These are phyloP conservation scores for Chrysanthemum lavandulifolium DNA, from an alignment of 129 eudicot genomes.

Conservation along the genomic window DNA sequence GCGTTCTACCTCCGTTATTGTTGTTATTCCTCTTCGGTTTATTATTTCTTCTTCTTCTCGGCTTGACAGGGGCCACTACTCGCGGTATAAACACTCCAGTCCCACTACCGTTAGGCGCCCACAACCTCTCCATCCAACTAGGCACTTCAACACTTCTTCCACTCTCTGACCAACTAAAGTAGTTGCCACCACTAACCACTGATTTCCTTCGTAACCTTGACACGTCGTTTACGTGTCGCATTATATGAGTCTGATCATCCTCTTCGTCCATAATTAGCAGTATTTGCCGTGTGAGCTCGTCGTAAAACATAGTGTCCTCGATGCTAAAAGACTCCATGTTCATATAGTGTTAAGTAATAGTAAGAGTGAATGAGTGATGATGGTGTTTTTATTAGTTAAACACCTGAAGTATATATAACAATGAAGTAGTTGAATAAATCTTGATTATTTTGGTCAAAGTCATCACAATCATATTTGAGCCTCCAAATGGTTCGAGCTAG, in stretches of 20 bases:
- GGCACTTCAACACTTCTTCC: slow-evolving; percentile 38
- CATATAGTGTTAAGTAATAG: neutral
- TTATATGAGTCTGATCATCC: slow-evolving; percentile 23
- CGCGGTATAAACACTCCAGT: slow-evolving; percentile 88
- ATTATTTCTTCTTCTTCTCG: slow-evolving; percentile 29
- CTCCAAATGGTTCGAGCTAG: slow-evolving; percentile 26
- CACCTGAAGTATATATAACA: slow-evolving; percentile 18
- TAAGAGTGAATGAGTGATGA: neutral
- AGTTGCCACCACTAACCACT: slow-evolving; percentile 18
- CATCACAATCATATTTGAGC: neutral
- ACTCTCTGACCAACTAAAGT: slow-evolving; percentile 50
- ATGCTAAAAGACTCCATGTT: slow-evolving; percentile 22
- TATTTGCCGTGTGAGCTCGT: slow-evolving; percentile 54
- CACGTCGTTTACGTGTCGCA: slow-evolving; percentile 5
- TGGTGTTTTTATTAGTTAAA: neutral
- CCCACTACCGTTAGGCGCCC: slow-evolving; percentile 45
- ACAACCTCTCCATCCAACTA: slow-evolving; percentile 47
- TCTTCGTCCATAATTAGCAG: slow-evolving; percentile 54
- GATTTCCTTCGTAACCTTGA: slow-evolving; percentile 13
- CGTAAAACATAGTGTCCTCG: slow-evolving; percentile 44
- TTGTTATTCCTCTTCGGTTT: slow-evolving; percentile 19
- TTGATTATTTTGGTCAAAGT: slow-evolving; percentile 25
- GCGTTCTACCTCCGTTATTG: slow-evolving; percentile 2
- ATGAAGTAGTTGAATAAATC: slow-evolving; percentile 13
- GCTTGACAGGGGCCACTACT: slow-evolving; percentile 17